Evolutionary conservation across 1,284 basidiomycete genomes (phyloP), one percentile per base, ranked within the genome.

Genomic region (Ceratobasidium sp.): DNA sequence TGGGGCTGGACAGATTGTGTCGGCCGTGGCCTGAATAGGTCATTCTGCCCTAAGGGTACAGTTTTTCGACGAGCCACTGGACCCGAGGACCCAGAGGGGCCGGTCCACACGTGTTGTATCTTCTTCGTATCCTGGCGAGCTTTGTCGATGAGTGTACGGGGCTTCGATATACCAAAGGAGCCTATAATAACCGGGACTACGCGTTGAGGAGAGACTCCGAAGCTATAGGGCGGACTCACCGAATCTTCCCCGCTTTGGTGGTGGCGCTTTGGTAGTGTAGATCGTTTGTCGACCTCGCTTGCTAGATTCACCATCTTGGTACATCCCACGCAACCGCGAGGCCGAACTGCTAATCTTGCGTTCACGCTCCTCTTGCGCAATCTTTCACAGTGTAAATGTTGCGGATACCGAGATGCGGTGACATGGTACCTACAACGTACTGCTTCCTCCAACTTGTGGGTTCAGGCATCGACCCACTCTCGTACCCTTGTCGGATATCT

Each of bases 131-230:
- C 89, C 41, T 84, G 83, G 74, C 86, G 85, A 8, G 91, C 89
- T 82, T 91, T 92, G 82, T 93, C 89, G 76, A 93, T 88, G 13
- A 93, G 82, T 11, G 88, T 85, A 82, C 89, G 92, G 21, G 89
- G 88, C 62, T 75, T 75, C 49, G 71, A 47, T 23, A 59, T 44
- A 66, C 69, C 54, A 18, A 57, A 58, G 23, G 23, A 50, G 57
- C 43, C 67, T 70, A 41, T 57, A 32, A 46, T 28, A 41, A 30
- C 55, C 44, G 62, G 54, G 18, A 43, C 18, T 59, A 58, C 55
- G 70, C 59, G 47, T 30, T 58, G 70, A 59, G 59, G n/a, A 50
- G 23, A 35, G 35, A 23, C 26, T 2, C 35, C 21, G 55, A 41
- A 70, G 52, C 49, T 58, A 52, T 7, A n/a, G 28, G 18, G 41